phyloP scores from a whole-genome alignment of 768 basidiomycete genomes.

The Crassisporium funariophilum region DNA sequence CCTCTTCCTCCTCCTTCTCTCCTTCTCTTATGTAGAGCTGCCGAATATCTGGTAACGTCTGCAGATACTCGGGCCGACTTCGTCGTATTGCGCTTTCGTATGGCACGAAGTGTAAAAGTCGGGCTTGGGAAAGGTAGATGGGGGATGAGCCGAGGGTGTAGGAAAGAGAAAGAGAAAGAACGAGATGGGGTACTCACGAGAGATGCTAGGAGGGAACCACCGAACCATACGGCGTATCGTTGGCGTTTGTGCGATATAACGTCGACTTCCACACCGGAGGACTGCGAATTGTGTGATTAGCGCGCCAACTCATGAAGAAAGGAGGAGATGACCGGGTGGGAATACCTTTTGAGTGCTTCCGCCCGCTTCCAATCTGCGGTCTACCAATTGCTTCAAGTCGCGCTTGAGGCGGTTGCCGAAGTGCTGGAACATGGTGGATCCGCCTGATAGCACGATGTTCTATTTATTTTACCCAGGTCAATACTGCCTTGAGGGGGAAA shows the following conservation, averaged over 20 bases:
- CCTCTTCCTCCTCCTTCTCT: no score
- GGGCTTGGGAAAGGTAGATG: constrained; percentile 51
- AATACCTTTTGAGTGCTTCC: constrained; percentile 75
- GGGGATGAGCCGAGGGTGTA: constrained; percentile 3
- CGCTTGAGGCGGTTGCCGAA: constrained; percentile 97
- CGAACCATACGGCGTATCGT: constrained; percentile 98
- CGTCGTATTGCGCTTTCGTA: constrained; percentile 93
- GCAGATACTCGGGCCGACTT: constrained; percentile 90
- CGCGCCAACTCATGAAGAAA: no score
- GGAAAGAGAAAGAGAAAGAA: not conserved
- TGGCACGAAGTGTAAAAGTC: constrained; percentile 96
- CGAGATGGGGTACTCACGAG: constrained; percentile 54
- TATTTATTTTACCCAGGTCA: constrained; percentile 25
- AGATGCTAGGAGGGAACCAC: constrained; percentile 92
- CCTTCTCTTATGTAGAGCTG: constrained; percentile 63
- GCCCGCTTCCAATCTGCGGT: constrained; percentile 82
- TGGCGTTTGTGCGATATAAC: constrained; percentile 99
- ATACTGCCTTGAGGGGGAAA: not conserved
- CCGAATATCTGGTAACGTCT: constrained; percentile 94
- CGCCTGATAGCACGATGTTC: constrained; percentile 98
- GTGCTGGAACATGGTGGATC: constrained; percentile 99
- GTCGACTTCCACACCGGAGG: constrained; percentile 95
- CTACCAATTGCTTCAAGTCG: constrained; percentile 92
- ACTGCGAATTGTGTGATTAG: constrained; percentile 56
- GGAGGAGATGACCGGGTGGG: constrained; percentile 1